These are phyloP conservation scores for Pluteus cervinus DNA, from an alignment of 768 basidiomycete genomes.

Conservation along the genomic window DNA sequence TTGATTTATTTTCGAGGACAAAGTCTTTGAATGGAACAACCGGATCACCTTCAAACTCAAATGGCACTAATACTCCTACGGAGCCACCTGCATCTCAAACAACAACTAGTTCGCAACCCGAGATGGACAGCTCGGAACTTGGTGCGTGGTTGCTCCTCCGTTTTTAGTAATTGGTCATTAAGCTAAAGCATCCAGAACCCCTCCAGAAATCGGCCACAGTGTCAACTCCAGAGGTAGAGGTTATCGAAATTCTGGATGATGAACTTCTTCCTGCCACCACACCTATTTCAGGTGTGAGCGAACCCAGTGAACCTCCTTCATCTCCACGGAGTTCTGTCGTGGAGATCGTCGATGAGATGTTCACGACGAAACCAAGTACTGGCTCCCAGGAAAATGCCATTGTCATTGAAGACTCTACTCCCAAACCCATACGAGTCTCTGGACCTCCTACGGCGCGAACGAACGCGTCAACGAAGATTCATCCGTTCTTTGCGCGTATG, in stretches of 20 bases:
- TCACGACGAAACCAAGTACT: conserved; percentile 1
- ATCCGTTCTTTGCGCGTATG: conserved; percentile 41
- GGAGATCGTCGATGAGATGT: conserved; percentile 10
- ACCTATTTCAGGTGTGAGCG: neutral
- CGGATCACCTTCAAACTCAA: no score
- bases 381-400: conserved; percentile 35
- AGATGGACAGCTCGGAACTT: no score
- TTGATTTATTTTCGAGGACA: no score
- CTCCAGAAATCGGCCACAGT: conserved; percentile 1
- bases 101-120: no score
- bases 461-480: conserved; percentile 23
- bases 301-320: no score
- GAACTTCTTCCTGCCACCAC: neutral
- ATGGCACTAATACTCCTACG: no score
- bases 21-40: no score
- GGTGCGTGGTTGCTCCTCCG: no score
- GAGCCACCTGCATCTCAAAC: no score
- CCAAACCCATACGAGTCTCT: conserved; percentile 21
- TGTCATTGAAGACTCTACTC: conserved; percentile 36
- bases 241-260: conserved; percentile 5
- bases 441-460: conserved; percentile 6
- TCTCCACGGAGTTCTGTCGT: conserved; percentile 20
- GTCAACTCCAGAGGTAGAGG: conserved; percentile 1
- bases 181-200: neutral
- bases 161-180: no score